These are phyloP conservation scores for Geotrichum phurueaensis DNA, from an alignment of 1,139 yeast genomes.

Conservation along the genomic window DNA sequence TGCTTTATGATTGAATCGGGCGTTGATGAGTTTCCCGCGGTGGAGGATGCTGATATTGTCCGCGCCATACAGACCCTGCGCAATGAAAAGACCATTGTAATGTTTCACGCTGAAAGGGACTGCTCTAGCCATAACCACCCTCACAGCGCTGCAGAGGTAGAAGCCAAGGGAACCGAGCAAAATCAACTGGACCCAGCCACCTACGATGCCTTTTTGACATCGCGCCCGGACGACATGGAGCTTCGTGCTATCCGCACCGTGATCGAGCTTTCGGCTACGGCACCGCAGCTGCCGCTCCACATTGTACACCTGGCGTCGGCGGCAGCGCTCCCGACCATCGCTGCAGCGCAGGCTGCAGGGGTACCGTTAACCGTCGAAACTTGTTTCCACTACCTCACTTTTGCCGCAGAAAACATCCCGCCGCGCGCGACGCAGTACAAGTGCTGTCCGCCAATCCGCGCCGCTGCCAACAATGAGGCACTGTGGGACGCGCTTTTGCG, in stretches of 20 bases:
- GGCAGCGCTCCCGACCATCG: constrained; percentile 63
- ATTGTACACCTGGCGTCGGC: constrained; percentile 85
- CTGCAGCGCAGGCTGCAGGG: constrained; percentile 56
- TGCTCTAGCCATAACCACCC: constrained; percentile 30
- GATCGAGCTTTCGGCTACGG: constrained; percentile 51
- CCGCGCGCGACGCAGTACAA: constrained; percentile 74
- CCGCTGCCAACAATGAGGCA: constrained; percentile 57
- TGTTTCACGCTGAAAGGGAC: constrained; percentile 81
- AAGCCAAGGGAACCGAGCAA: constrained; percentile 2
- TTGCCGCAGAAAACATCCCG: constrained; percentile 69
- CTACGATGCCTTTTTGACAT: constrained; percentile 68
- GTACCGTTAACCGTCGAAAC: constrained; percentile 76
- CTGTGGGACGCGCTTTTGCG: constrained; percentile 70
- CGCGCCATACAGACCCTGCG: constrained; percentile 58
- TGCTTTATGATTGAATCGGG: constrained; percentile 88
- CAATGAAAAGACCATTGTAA: constrained; percentile 59
- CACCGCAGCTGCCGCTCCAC: constrained; percentile 60
- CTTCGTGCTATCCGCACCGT: constrained; percentile 72
- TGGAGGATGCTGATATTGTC: constrained; percentile 54
- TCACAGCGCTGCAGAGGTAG: constrained; percentile 21
- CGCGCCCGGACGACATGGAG: constrained; percentile 84
- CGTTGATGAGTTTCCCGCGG: constrained; percentile 87
- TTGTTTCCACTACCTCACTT: constrained; percentile 80
- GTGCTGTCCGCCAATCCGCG: constrained; percentile 90
- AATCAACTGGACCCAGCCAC: constrained; percentile 37